Percentiles rank a stretch among this genome's conserved stretches.
Evolutionary conservation across 2,329 filamentous ascomycete genomes (phyloP).

Genomic region (Pseudopyricularia javanii): DNA sequence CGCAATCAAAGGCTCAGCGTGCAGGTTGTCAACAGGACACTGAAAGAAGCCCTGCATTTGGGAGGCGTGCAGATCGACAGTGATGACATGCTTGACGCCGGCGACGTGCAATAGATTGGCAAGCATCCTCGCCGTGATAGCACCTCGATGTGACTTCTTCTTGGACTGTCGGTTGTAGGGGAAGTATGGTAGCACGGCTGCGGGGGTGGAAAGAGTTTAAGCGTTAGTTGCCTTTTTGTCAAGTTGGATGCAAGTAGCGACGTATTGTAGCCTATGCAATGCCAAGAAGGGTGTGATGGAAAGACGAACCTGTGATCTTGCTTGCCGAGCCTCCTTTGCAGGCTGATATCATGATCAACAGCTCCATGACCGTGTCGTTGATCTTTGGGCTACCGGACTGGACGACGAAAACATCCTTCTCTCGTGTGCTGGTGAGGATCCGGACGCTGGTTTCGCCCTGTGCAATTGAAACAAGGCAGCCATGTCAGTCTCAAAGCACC

Average conservation of each 20-base stretch:
- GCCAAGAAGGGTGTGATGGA: constrained; percentile 3
- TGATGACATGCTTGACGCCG: constrained; percentile 94
- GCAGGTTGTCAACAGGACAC: constrained; percentile 93
- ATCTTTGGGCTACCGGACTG: constrained; percentile 93
- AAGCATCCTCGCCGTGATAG: constrained; percentile 94
- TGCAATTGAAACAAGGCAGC: constrained; percentile 12
- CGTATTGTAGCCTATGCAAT: constrained; percentile 1
- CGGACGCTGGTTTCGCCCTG: constrained; percentile 59
- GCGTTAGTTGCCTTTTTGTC: background rate
- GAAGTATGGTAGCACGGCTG: constrained; percentile 86
- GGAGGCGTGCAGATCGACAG: constrained; percentile 89
- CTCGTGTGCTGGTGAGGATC: constrained; percentile 67
- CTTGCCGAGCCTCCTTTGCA: constrained; percentile 97
- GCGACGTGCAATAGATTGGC: constrained; percentile 89
- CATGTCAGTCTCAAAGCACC: constrained; percentile 11
- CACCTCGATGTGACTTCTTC: constrained; percentile 94
- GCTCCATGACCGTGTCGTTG: constrained; percentile 98
- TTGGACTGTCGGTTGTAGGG: constrained; percentile 99
- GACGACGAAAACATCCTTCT: constrained; percentile 98
- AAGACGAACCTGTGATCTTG: constrained; percentile 74
- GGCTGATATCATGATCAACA: constrained; percentile 97
- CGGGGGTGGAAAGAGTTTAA: background rate
- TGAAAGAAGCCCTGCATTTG: constrained; percentile 99
- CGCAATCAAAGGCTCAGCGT: constrained; percentile 88
- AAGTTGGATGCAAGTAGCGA: background rate